These are phyloP conservation scores for Dictyostelium brefeldianum DNA, from an alignment of 78 protist species.

Conservation along the genomic window DNA sequence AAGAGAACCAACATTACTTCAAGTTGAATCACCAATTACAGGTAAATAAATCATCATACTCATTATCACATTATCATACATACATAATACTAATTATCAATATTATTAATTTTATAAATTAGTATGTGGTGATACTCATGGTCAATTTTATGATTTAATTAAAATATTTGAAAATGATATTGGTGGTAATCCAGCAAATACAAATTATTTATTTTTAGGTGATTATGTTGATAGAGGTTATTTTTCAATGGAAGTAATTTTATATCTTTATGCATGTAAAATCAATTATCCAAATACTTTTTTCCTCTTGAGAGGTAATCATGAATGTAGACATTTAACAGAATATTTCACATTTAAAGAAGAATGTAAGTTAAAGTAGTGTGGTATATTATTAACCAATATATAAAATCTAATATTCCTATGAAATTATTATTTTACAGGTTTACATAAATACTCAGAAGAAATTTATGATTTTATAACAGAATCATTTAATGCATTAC, in stretches of 20 bases:
- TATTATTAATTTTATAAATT: slow-evolving; percentile 44
- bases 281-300: slow-evolving; percentile 91
- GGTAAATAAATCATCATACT: slow-evolving; percentile 12
- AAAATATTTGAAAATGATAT: slow-evolving; percentile 90
- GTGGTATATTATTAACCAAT: too few species aligned
- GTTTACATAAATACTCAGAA: slow-evolving; percentile 90
- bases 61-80: neutral
- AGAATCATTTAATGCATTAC: slow-evolving; percentile 95
- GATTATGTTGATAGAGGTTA: slow-evolving; percentile 98
- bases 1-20: slow-evolving; percentile 64
- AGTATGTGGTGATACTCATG: slow-evolving; percentile 96
- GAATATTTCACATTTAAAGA: slow-evolving; percentile 97
- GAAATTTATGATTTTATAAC: slow-evolving; percentile 94
- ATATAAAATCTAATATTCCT: neutral
- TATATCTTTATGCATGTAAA: slow-evolving; percentile 94
- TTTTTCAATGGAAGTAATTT: slow-evolving; percentile 89
- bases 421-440: slow-evolving; percentile 11
- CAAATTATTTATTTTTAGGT: slow-evolving; percentile 95
- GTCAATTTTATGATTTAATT: slow-evolving; percentile 95
- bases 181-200: slow-evolving; percentile 94
- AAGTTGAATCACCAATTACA: slow-evolving; percentile 73
- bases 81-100: neutral
- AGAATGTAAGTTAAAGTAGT: slow-evolving; percentile 94
- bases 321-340: slow-evolving; percentile 98
- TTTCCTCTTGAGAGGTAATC: slow-evolving; percentile 97